These are phyloP conservation scores for Fragaria nilgerrensis DNA, from an alignment of 306 rosid genomes.

Conservation along the genomic window DNA sequence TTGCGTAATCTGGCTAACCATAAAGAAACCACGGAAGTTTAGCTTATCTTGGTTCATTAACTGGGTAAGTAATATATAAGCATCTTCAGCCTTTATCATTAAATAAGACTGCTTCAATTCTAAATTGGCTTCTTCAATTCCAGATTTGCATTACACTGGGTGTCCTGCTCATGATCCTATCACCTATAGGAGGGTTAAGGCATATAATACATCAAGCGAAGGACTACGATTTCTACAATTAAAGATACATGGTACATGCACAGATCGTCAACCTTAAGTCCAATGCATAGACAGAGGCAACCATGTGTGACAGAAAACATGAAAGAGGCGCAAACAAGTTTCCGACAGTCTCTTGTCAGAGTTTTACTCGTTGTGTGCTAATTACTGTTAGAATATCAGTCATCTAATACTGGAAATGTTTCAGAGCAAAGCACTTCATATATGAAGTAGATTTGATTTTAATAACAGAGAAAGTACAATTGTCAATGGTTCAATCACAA, in stretches of 20 bases:
- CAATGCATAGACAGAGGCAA: background rate
- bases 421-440: background rate
- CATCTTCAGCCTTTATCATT: background rate
- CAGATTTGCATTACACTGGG: conserved; percentile 74
- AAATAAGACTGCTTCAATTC: background rate
- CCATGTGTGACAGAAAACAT: background rate
- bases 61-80: conserved; percentile 52
- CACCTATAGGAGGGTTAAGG: conserved; percentile 72
- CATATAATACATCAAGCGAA: conserved; percentile 54
- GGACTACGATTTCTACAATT: conserved; percentile 46
- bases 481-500: background rate
- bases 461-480: background rate
- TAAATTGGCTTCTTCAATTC: conserved; percentile 3
- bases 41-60: conserved; percentile 60
- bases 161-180: conserved; percentile 45
- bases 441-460: background rate
- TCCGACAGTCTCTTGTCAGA: background rate
- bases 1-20: conserved; percentile 63
- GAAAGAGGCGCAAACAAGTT: background rate
- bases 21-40: conserved; percentile 55
- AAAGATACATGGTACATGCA: background rate
- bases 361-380: background rate
- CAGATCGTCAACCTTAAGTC: background rate
- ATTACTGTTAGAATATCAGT: background rate
- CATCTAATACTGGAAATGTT: background rate